Evolutionary conservation across 2,329 filamentous ascomycete genomes (phyloP), one percentile per base, ranked within the genome.

Genomic region (Aureobasidium lini): DNA sequence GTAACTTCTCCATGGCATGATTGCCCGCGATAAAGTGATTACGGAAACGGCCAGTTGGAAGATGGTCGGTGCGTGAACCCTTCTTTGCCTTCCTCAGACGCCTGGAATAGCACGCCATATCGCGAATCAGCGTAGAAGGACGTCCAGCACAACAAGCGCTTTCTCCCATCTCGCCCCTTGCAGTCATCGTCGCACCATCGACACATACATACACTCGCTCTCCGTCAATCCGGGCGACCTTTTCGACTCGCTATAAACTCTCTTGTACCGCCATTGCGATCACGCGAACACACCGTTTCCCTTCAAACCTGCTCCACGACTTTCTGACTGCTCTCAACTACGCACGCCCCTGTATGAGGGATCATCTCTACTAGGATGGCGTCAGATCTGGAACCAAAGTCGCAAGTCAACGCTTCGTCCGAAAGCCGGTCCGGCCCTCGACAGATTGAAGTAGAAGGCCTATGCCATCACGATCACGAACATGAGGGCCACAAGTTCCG

Each of bases 401-500:
- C 57, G 47, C 57, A 52, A 43, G 39, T 46, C 47, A 52, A 52
- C 37, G 40, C 37, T 9, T 9, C 23, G 16, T 39, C 39, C 37
- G 47, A 52, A 13, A 59, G 52, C 13, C 37, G 50, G 28, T 54
- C 50, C 15, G 50, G n/a, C 32, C 49, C 40, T 15, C 47, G 50
- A 7, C 60, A 59, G 28, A 57, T 48, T 23, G 56, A 60, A 16
- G 28, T 67, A 61, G 62, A 64, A 47, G 65, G 68, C 60, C 65
- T 69, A 23, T 68, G 66, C 57, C 66, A 64, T 43, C 67, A 69
- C 53, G 65, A 70, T 65, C 69, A 72, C 65, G 68, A 70, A 15
- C 69, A 70, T 62, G 68, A 70, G 31, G 61, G 64, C 43, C 46
- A 57, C 39, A 63, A 61, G 53, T 60, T 59, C 43, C 60, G 54